Conservation (phyloP, 176 grass and related monocot species). For the Musa itinerans region DNA sequence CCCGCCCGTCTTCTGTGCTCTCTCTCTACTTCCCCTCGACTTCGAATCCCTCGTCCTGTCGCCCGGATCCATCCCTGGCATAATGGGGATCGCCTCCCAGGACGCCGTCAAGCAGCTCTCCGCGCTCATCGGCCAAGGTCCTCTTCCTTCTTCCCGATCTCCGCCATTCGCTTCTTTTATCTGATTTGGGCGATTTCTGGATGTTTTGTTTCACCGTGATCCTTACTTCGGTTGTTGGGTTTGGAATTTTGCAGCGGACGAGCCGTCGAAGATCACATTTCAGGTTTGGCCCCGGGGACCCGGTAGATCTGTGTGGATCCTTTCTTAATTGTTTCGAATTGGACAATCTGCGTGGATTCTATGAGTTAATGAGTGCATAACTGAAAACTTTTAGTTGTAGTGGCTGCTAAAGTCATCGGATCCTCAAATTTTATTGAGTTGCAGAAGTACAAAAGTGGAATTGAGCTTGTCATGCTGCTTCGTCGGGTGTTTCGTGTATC, state of each 20-base stretch:
- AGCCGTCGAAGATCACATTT: conserved; percentile 74
- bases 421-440: too few species aligned
- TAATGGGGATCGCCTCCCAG: conserved; percentile 54
- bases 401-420: too few species aligned
- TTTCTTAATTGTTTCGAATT: conserved; percentile 19
- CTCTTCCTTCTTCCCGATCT: conserved; percentile 5
- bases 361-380: too few species aligned
- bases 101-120: conserved; percentile 81
- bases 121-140: conserved; percentile 59
- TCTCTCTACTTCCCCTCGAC: too few species aligned
- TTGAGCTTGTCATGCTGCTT: too few species aligned
- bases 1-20: too few species aligned
- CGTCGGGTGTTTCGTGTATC: too few species aligned
- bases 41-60: too few species aligned
- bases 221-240: conserved; percentile 15
- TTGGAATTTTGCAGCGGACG: conserved; percentile 51
- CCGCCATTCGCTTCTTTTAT: background rate
- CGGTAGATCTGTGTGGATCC: conserved; percentile 23
- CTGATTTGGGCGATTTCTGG: background rate
- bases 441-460: too few species aligned
- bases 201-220: conserved; percentile 28
- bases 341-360: background rate
- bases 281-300: conserved; percentile 48
- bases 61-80: background rate
- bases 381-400: too few species aligned